Percentiles rank a stretch among this genome's conserved stretches.
These are phyloP conservation scores for Hymenoscyphus linearis DNA, from an alignment of 2,329 filamentous ascomycete species.

Conservation along the genomic window DNA sequence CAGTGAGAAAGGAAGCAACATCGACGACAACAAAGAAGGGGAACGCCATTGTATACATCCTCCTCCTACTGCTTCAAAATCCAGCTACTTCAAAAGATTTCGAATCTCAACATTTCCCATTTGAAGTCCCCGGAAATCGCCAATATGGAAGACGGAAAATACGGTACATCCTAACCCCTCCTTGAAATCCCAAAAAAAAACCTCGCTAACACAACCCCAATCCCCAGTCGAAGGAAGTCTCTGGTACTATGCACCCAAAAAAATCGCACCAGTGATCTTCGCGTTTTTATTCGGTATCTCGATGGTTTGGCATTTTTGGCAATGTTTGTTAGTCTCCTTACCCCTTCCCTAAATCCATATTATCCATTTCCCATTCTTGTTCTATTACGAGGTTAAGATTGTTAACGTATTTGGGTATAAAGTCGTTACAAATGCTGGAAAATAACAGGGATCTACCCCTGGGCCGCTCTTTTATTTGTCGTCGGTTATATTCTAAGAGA, in stretches of 20 bases:
- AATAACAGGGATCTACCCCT: conserved; percentile 48
- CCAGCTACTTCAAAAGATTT: too few relatives aligned
- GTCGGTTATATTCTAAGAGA: conserved; percentile 51
- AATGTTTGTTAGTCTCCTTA: conserved; percentile 45
- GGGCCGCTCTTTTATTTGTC: conserved; percentile 49
- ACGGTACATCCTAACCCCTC: conserved; percentile 16
- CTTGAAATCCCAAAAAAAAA: neutral
- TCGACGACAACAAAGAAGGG: too few relatives aligned
- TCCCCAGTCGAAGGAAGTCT: conserved; percentile 33
- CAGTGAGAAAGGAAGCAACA: too few relatives aligned
- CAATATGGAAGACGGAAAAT: conserved; percentile 24
- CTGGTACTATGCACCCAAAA: conserved; percentile 49
- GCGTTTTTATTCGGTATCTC: conserved; percentile 43
- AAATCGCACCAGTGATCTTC: conserved; percentile 49
- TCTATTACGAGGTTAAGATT: too few relatives aligned
- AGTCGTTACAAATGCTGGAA: conserved; percentile 54
- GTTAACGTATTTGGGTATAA: too few relatives aligned
- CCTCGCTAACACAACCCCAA: neutral
- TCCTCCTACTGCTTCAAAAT: too few relatives aligned
- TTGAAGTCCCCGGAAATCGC: neutral
- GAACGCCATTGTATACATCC: too few relatives aligned
- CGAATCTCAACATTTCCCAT: neutral
- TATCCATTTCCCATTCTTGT: too few relatives aligned
- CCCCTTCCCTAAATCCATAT: too few relatives aligned
- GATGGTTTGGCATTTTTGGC: conserved; percentile 45